Base-by-base conservation (phyloP, 2,329 filamentous ascomycete genomes). In the Alternaria alternata region DNA sequence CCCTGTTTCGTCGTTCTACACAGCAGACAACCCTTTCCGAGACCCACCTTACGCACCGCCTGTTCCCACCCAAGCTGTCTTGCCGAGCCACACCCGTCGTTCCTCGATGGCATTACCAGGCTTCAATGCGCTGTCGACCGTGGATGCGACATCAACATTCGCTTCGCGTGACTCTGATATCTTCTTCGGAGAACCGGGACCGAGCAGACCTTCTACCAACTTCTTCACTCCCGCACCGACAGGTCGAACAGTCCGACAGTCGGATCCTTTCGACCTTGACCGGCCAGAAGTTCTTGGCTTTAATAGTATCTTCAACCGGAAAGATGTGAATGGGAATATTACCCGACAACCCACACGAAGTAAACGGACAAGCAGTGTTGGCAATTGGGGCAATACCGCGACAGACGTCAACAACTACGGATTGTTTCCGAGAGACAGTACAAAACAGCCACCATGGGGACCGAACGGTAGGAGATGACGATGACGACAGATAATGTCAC, bases 201-300 rank as follows among this genome's bases (percentile, higher is more conserved):
- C 75, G 26, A 76, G 71, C 48, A 66, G 75, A 18, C 75, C 73
- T 34, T 63, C 52, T 14, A 78, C 75, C 7, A 66, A 69, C 47
- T 61, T 71, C 59, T 71, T 72, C 51, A 67, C 65, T 16, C 66
- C 64, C 11, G 62, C 55, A 22, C 64, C 63, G 8, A 60, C 62
- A 18, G 60, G 64, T 36, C 69, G 74, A 7, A 70, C 65, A n/a
- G 71, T 75, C 34, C 73, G 77, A 14, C 75, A 79, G 41, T 79
- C 76, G 2, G 78, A 80, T 56, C 78, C 78, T 0, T 80, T 80
- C 44, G 78, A 80, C 56, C 72, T 80, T 14, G 78, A 80, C 54
- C 67, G 76, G 12, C 78, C 78, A 9, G 78, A 80, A 58, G 72
- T 80, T 8, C 65, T 80, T 8, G 73, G 74, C 1, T 76, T 78